A percentile compares a stretch with the other conserved stretches of the same genome.
Conservation (phyloP, 495 filamentous ascomycete species). For the Daldinia grandis region DNA sequence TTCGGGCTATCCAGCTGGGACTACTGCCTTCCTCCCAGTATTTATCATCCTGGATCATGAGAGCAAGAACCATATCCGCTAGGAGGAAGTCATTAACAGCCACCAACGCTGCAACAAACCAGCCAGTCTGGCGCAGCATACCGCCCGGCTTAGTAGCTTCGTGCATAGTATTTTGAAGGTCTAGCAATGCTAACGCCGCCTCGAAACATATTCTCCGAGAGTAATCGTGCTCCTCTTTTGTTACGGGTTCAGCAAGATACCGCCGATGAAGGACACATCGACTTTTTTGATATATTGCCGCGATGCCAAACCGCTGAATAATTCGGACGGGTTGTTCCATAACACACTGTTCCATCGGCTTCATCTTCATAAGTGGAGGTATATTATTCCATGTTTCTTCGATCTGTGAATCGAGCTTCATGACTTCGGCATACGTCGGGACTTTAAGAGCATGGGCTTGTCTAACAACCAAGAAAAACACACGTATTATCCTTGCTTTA, state of each 20-base stretch:
- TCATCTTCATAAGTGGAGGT: constrained; percentile 67
- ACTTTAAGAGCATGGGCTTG: constrained; percentile 50
- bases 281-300: constrained; percentile 75
- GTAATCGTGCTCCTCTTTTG: constrained; percentile 69
- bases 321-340: constrained; percentile 69
- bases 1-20: constrained; percentile 36
- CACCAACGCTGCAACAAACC: constrained; percentile 54
- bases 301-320: constrained; percentile 75
- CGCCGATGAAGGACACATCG: constrained; percentile 77
- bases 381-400: constrained; percentile 64
- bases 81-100: constrained; percentile 60
- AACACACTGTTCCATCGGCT: constrained; percentile 67
- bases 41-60: constrained; percentile 49
- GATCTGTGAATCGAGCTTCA: constrained; percentile 69
- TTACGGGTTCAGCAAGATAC: constrained; percentile 67
- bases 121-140: constrained; percentile 48
- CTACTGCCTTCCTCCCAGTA: constrained; percentile 41
- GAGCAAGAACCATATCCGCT: constrained; percentile 56
- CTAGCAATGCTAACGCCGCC: constrained; percentile 70
- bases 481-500: constrained; percentile 52
- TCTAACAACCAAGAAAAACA: constrained; percentile 51
- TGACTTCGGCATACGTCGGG: constrained; percentile 69
- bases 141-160: constrained; percentile 53
- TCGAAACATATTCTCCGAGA: constrained; percentile 73
- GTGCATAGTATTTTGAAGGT: constrained; percentile 51